Evolutionary conservation across 495 filamentous ascomycete genomes (phyloP).

Genomic region (Trichoderma asperelloides): DNA sequence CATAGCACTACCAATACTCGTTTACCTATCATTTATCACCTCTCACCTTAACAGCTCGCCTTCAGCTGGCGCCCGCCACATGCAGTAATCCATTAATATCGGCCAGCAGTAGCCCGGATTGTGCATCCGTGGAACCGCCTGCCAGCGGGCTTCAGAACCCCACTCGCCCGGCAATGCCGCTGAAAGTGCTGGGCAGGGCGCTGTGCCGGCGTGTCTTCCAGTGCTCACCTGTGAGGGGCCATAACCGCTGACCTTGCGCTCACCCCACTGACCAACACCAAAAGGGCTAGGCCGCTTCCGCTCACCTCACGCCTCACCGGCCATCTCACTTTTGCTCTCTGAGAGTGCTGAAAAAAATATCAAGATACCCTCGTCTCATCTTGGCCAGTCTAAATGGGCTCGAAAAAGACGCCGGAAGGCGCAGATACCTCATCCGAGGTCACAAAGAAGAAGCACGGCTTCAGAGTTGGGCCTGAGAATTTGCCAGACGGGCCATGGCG

Average conservation of each 20-base stretch:
- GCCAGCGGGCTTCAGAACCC: background rate
- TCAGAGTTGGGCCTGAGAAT: constrained; percentile 80
- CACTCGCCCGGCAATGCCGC: background rate
- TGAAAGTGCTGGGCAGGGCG: background rate
- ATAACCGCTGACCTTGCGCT: background rate
- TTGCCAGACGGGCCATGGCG: constrained; percentile 86
- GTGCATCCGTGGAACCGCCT: no score
- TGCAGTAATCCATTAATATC: no score
- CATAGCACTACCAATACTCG: no score
- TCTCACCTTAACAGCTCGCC: no score
- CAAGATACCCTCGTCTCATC: background rate
- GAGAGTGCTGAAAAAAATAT: background rate
- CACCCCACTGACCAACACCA: background rate
- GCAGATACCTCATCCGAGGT: constrained; percentile 25
- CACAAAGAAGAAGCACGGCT: constrained; percentile 43
- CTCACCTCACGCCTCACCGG: constrained; percentile 3
- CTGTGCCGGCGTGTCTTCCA: background rate
- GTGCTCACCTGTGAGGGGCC: constrained; percentile 1
- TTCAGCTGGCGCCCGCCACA: no score
- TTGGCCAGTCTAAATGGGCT: constrained; percentile 39
- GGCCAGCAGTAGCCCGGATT: no score
- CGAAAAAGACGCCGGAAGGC: constrained; percentile 53
- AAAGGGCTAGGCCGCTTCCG: background rate
- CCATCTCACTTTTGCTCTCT: background rate
- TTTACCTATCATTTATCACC: no score